Base-by-base conservation (phyloP, 345 rosid genomes). In the Eucalyptus cloeziana region DNA sequence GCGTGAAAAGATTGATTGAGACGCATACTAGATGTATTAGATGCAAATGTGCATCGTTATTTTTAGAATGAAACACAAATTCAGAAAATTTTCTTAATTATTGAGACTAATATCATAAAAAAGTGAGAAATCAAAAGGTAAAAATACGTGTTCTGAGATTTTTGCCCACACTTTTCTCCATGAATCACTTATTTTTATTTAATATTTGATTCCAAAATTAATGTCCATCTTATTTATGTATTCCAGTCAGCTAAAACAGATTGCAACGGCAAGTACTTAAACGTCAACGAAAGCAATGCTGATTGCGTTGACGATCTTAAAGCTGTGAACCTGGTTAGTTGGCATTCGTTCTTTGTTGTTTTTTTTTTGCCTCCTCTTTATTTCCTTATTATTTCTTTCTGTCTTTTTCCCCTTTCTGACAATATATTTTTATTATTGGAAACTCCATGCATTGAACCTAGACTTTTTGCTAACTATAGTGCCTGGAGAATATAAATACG, bases 271-370 rank as follows among this genome's bases (percentile, higher is more conserved):
- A 88, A 90, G 30, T 91, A 90, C 31, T 8, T 76, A 8, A 33
- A 91, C 40, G 49, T 89, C 71, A 69, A 89, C 49, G 87, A 50
- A 30, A 88, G 89, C 54, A 86, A 89, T 49, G 49, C 86, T 15
- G 67, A 54, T 25, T 92, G 92, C 25, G 80, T 87, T 49, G 27
- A 54, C n/a, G 93, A 87, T 67, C 83, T 90, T 45, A 50, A 56
- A 52, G 60, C 17, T 25, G 64, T 90, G 60, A 17, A 58, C 7
- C 15, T 37, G 76, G 93, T 90, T 43, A 60, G 89, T 30, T 24
- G 88, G 92, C 50, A 50, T 40, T 43, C 6, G 44, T 6, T 40
- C 43, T 40, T 5, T 40, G 1, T 81, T 3, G 15, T 5, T 40
- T 76, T 24, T 33, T 40, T 4, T 43, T 83, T 12, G 7, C 4